Base-by-base conservation (phyloP, 768 basidiomycete species). In the Pulveroboletus sp. region DNA sequence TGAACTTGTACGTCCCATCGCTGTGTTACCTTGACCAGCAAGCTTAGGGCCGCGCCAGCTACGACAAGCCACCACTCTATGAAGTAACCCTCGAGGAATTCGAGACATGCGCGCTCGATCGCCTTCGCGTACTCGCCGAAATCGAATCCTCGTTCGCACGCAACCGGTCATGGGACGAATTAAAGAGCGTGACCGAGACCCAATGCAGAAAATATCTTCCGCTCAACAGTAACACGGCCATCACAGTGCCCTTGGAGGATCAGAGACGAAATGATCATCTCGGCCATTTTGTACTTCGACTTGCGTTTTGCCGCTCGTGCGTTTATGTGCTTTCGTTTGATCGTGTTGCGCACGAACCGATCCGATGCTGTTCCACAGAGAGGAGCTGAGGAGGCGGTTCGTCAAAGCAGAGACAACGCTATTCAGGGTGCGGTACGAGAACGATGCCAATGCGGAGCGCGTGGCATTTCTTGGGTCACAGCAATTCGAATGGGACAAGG, bases 51-150 rank as follows among this genome's bases (percentile, higher is more conserved):
- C 24, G n/a, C 49, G 17, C 18, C 44, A 96, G 93, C 69, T 98
- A 99, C 63, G 86, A 94, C 58, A 71, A 64, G 15, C 90, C 94
- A 18, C 96, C 96, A 17, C 67, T 78, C 14, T 84, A 84, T 49
- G 93, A 98, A 60, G 85, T 98, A 17, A 93, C 93, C 1, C 74
- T 98, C 15, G 96, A 98, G 65, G 89, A 97, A 55, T 99, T 99
- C 58, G 96, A 99, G 66, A 84, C 78, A 3, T 89, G 79, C 63
- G 96, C 96, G 1, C 75, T 99, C 18, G 83, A 95, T 57, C 75
- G 96, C 33, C 77, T 99, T 30, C 82, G 91, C 26, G 77, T 96
- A 15, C 78, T 96, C 15, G 86, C 89, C 14, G 92, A 94, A 65
- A 94, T 96, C 48, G 93, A 95, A 62, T 85, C 93, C 2, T 92